Conservation (phyloP, 2,329 filamentous ascomycete genomes). For the Monosporascus sp. region DNA sequence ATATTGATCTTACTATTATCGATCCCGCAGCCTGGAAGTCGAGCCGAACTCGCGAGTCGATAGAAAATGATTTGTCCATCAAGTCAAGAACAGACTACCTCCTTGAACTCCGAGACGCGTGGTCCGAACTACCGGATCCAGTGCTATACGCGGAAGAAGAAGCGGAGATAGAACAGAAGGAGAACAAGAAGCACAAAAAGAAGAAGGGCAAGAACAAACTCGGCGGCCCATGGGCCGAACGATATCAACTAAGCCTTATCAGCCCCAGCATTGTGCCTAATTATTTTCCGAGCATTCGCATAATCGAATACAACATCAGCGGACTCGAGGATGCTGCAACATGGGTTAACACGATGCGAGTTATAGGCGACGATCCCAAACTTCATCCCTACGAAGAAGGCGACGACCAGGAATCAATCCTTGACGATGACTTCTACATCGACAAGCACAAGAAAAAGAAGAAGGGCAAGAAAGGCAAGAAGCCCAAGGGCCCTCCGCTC, state of each 20-base stretch:
- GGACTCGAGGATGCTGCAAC: conserved; percentile 57
- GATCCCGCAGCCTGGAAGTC: conserved; percentile 22
- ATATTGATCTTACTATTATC: conserved; percentile 57
- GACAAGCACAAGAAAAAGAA: conserved; percentile 39
- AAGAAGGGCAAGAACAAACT: conserved; percentile 59
- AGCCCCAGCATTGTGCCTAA: conserved; percentile 88
- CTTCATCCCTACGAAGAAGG: conserved; percentile 2
- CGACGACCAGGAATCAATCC: conserved; percentile 15
- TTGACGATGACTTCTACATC: conserved; percentile 19
- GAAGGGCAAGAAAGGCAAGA: conserved; percentile 41
- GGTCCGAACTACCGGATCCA: conserved; percentile 66
- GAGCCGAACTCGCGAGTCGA: conserved; percentile 26
- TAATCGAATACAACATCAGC: conserved; percentile 90
- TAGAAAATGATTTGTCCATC: conserved; percentile 52
- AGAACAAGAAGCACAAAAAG: conserved; percentile 47
- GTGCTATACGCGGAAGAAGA: conserved; percentile 15
- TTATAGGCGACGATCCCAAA: neutral
- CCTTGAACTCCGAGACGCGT: conserved; percentile 67
- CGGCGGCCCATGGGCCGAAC: conserved; percentile 76
- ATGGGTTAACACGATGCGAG: conserved; percentile 31
- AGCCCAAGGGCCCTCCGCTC: conserved; percentile 54
- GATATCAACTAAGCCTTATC: conserved; percentile 76
- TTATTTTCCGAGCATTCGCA: conserved; percentile 81
- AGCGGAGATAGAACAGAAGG: conserved; percentile 28
- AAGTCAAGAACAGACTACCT: conserved; percentile 75